phyloP scores from a whole-genome alignment of 148 eudicot genomes.

The Camellia sinensis region DNA sequence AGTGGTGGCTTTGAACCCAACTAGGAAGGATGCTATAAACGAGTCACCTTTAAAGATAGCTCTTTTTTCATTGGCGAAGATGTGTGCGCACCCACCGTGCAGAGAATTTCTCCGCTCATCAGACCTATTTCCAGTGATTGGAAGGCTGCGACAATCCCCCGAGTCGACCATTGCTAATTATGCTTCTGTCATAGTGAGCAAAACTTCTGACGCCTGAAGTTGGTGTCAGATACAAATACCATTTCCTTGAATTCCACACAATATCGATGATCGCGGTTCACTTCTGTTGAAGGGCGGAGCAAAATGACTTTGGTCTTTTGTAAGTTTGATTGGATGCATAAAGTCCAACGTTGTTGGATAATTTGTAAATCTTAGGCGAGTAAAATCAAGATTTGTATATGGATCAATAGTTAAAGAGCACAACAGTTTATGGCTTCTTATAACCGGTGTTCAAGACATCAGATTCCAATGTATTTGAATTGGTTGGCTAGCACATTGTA shows the following conservation, averaged over 20 bases:
- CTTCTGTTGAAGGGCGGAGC: not conserved
- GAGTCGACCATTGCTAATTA: constrained; percentile 70
- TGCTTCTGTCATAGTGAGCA: constrained; percentile 51
- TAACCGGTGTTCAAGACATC: too few species aligned
- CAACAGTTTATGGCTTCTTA: too few species aligned
- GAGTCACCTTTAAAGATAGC: constrained; percentile 94
- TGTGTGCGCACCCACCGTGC: constrained; percentile 79
- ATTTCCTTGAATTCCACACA: not conserved
- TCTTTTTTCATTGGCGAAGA: constrained; percentile 81
- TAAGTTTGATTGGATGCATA: not conserved
- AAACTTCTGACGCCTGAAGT: constrained; percentile 34
- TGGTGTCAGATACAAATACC: not conserved
- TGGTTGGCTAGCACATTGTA: too few species aligned
- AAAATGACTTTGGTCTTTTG: not conserved
- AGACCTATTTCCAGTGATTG: constrained; percentile 57
- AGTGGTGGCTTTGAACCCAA: constrained; percentile 74
- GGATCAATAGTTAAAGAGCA: too few species aligned
- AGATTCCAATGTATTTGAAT: too few species aligned
- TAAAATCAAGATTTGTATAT: too few species aligned
- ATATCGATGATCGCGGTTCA: not conserved
- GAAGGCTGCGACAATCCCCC: constrained; percentile 73
- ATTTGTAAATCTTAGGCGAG: not conserved
- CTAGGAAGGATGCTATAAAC: constrained; percentile 58
- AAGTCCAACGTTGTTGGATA: constrained; percentile 3
- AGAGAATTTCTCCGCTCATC: constrained; percentile 77